Evolutionary conservation across 257 asterid species (phyloP), one percentile per base, ranked within the genome.

Genomic region (Solanum clarkiae): DNA sequence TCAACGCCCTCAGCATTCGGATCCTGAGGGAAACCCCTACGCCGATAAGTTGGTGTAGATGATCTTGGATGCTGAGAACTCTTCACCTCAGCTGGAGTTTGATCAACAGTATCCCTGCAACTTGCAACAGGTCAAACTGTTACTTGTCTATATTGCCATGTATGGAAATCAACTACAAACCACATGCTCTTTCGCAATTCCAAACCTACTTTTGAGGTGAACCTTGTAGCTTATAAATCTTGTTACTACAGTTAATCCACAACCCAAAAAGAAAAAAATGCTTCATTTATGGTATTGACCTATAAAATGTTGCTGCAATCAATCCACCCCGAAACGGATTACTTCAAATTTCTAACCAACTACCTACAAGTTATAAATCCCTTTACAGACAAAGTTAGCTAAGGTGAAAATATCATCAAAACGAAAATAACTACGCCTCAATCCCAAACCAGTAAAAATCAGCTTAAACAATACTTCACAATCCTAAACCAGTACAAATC

Each of bases 11-110:
- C 93, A 20, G 87, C 80, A 8, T 87, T 88, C 85, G 85, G 91
- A 18, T 90, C 90, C n/a, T 84, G 85, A 54, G 89, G 89, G 60
- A 90, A 88, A 49, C 93, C 90, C 88, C 95, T 85, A 81, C 93
- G 90, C 1, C 80, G 89, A 75, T 88, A 91, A 18, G 92, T 88
- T 60, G 92, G 89, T 62, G 86, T 71, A 47, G 86, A 26, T n/a
- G 86, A 72, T 85, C 81, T 86, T 68, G 42, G 56, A 55, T 51
- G 86, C 24, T 86, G 84, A 77, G 92, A 90, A 87, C 89, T 91
- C 18, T 88, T 88, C 80, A 87, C 88, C 88, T 89, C 92, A 80
- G 85, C 90, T 18, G 26, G 59, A 55, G 57, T 65, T 80, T 54
- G 89, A 82, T 82, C 86, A 49, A 84, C 82, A 57, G 44, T 42